Conservation (phyloP, 225 moss, liverwort and hornwort species). For the Sphagnum tenellum region DNA sequence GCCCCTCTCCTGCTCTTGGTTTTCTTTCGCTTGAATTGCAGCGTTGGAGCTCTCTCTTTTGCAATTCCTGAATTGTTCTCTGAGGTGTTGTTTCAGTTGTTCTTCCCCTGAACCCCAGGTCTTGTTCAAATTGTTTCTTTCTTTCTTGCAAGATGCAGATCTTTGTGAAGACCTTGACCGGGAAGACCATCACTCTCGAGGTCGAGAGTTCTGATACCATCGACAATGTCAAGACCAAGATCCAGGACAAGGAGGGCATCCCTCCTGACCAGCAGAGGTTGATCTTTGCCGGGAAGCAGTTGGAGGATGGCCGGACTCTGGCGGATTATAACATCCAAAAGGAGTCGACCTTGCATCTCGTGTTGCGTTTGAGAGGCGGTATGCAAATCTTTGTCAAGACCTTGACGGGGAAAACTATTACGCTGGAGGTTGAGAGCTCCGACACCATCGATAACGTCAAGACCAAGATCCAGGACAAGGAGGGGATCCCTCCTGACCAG, state of each 20-base stretch:
- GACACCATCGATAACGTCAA: slow-evolving; percentile 3
- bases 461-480: slow-evolving; percentile 1
- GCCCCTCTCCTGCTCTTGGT: too few species aligned
- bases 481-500: background rate
- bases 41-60: too few species aligned
- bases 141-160: slow-evolving; percentile 1
- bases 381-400: slow-evolving; percentile 26
- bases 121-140: too few species aligned
- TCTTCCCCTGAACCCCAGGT: too few species aligned
- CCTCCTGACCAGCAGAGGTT: slow-evolving; percentile 3
- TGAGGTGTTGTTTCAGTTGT: too few species aligned
- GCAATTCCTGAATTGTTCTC: too few species aligned
- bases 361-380: slow-evolving; percentile 6
- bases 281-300: slow-evolving; percentile 3
- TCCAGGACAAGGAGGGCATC: slow-evolving; percentile 5
- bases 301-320: background rate
- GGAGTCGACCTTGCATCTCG: slow-evolving; percentile 3
- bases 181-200: slow-evolving; percentile 3
- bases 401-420: slow-evolving; percentile 2
- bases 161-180: slow-evolving; percentile 6
- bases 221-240: slow-evolving; percentile 3
- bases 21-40: too few species aligned
- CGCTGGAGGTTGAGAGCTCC: background rate
- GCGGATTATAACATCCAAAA: slow-evolving; percentile 1
- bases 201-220: slow-evolving; percentile 1